Evolutionary conservation across 306 rosid species (phyloP), one percentile per base, ranked within the genome.

Genomic region (Gynostemma pentaphyllum): DNA sequence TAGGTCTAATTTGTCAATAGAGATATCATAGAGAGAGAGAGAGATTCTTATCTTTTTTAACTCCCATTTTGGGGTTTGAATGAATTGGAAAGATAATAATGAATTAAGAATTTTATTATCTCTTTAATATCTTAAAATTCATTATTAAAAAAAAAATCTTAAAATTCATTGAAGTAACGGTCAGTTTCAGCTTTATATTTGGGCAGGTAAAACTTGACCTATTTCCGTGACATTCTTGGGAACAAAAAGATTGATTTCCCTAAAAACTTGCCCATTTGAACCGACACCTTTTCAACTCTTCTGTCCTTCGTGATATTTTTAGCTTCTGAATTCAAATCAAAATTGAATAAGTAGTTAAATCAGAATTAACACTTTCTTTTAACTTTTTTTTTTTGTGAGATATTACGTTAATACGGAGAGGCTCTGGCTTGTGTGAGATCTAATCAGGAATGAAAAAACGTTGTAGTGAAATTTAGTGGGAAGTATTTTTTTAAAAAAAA

Each of bases 151-250:
- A 2, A 2, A 22, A 60, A 60, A 14, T 5, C 12, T 11, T 14
- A 40, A 40, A 24, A 39, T 12, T 40, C 14, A 39, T 34, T 59
- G n/a, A 37, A 61, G 66, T 61, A 61, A 61, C 63, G 27, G 63
- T 56, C 32, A 36, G 66, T 23, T 61, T 40, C 0, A 22, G 28
- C 45, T 57, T 16, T 34, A 15, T 34, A 34, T 36, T 11, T 19
- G 22, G 65, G n/a, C 47, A 37, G 65, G 47, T 39, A 21, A 57
- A 27, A 27, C 59, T 51, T 11, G 10, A 50, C 34, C 32, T 4
- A 8, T 54, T 32, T 23, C 14, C 23, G 39, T 28, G 27, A n/a
- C n/a, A n/a, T n/a, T n/a, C n/a, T n/a, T n/a, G n/a, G n/a, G n/a
- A n/a, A n/a, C 5, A 21, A 37, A 37, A 16, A 13, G 6, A 12